Base-by-base conservation (phyloP, 176 grass and related monocot species). In the Alopecurus myosuroides region DNA sequence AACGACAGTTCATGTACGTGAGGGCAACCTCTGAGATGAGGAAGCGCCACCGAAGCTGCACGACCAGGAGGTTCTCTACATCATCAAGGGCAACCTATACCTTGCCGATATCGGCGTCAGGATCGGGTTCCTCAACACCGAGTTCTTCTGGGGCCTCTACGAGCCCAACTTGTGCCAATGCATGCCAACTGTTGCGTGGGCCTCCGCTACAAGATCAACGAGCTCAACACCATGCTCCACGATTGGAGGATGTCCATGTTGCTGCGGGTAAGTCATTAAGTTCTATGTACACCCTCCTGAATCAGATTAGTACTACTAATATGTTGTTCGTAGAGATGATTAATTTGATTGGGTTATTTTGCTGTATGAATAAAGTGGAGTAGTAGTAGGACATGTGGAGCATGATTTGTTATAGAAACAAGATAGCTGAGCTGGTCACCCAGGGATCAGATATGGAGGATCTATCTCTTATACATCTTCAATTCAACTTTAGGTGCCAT, bases 131-230 rank as follows among this genome's bases (percentile, higher is more conserved):
- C 70, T 91, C 80, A 87, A 86, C 91, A 92, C 94, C 11, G 82
- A 81, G 8, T 42, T 85, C 84, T 93, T 96, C 51, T 83, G 84
- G 7, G 94, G 91, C 29, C 64, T 96, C 69, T 96, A 91, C 82
- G 61, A 91, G 51, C 74, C 65, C 6, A 89, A 86, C 77, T 76
- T 66, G 15, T 71, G 83, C 70, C 57, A 15, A 79, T 96, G 86
- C 91, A 96, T 82, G 88, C 94, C 29, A 96, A 96, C 69, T 94
- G 92, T 69, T 94, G 92, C 82, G 69, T 94, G 40, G 82, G 88
- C 0, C 86, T 94, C n/a, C n/a, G 62, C 4, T 61, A 82, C 25
- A 93, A 90, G 81, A 58, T 93, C 66, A 31, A 82, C 31, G 91
- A 93, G 48, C 79, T 93, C 62, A 74, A 70, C 20, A 55, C 82